Conservation (phyloP, 2,329 filamentous ascomycete species). For the Tolypocladium endophyticum region DNA sequence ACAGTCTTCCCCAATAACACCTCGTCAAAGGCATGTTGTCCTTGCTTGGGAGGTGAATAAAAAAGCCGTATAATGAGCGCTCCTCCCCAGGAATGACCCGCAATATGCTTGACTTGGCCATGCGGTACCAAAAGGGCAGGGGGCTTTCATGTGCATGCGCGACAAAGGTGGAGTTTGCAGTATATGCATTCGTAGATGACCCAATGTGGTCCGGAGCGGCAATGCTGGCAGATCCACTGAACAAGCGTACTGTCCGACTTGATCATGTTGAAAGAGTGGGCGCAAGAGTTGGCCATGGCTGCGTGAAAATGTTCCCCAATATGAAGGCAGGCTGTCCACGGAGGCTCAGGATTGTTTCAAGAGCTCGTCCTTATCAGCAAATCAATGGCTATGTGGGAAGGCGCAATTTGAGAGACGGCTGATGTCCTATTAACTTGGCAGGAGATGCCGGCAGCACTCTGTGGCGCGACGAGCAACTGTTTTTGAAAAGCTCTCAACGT, state of each 20-base stretch:
- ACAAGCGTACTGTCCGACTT: slow-evolving; percentile 57
- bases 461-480: not conserved
- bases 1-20: not conserved
- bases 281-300: slow-evolving; percentile 44
- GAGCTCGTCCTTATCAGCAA: not conserved
- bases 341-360: not conserved
- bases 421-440: not conserved
- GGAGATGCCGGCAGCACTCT: not conserved
- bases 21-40: not conserved
- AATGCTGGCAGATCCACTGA: slow-evolving; percentile 56
- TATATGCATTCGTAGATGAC: slow-evolving; percentile 60
- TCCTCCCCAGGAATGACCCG: not conserved
- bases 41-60: not conserved
- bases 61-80: not conserved
- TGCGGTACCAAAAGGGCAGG: not conserved
- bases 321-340: not conserved
- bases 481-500: no score
- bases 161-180: slow-evolving; percentile 57
- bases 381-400: not conserved
- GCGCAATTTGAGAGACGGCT: not conserved
- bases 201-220: slow-evolving; percentile 55
- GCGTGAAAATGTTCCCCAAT: not conserved
- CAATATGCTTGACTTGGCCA: not conserved
- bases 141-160: slow-evolving; percentile 37
- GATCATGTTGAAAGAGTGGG: slow-evolving; percentile 54